A percentile compares a stretch with the other conserved stretches of the same genome.
phyloP scores from a whole-genome alignment of 352 stramenopile genomes.

The Phytophthora lateralis region DNA sequence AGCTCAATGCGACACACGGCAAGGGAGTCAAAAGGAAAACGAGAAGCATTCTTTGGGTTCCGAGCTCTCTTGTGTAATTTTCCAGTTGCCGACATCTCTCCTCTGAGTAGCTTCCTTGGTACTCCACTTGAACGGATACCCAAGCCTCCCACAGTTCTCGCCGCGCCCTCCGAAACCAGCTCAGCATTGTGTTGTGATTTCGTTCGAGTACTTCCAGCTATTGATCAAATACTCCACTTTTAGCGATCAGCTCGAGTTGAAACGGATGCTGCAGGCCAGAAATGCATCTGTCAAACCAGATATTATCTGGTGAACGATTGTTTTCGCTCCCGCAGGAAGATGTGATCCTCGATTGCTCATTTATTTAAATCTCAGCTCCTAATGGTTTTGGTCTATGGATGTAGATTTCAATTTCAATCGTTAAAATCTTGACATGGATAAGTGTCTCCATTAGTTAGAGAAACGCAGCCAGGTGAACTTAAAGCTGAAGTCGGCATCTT shows the following conservation, averaged over 20 bases:
- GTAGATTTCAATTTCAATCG: no score
- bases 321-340: no score
- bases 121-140: constrained; percentile 33
- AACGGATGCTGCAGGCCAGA: not conserved
- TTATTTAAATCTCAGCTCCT: no score
- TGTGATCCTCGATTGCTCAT: no score
- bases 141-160: constrained; percentile 11
- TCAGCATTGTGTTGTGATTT: not conserved
- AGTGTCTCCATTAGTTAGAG: no score
- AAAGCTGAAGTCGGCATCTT: constrained; percentile 1
- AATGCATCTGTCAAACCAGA: no score
- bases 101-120: constrained; percentile 24
- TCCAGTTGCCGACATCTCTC: constrained; percentile 13
- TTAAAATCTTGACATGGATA: no score
- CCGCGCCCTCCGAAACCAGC: not conserved
- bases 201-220: not conserved
- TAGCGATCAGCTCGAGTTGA: not conserved
- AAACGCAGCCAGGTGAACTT: constrained; percentile 4
- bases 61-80: not conserved
- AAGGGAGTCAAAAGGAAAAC: constrained; percentile 37
- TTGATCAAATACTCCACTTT: not conserved
- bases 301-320: no score
- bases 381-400: no score
- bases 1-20: constrained; percentile 36
- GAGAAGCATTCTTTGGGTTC: not conserved